A percentile compares a stretch with the other conserved stretches of the same genome.
phyloP scores from a whole-genome alignment of 169 alveolate species.

The Eimeria nieschulzi region DNA sequence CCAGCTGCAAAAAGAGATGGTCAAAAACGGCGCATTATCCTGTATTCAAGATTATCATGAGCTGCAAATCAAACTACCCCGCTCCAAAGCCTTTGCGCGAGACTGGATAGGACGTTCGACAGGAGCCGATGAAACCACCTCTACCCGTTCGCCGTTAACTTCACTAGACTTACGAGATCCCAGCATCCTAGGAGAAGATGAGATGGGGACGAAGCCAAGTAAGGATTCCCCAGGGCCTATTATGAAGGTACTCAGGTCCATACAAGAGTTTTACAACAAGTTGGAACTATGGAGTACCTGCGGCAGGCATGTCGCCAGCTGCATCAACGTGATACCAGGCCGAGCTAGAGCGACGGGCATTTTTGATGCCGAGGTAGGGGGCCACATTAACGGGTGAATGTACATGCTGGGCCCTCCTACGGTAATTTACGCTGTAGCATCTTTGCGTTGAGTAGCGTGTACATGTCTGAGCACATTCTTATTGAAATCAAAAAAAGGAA shows the following conservation, averaged over 20 bases:
- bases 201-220: not conserved
- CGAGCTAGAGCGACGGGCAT: not conserved
- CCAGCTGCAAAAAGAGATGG: not conserved
- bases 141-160: constrained; percentile 2
- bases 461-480: not conserved
- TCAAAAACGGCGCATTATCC: not conserved
- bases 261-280: not conserved
- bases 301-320: not conserved
- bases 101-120: not conserved
- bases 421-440: no score
- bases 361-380: constrained; percentile 5
- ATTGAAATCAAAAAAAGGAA: not conserved
- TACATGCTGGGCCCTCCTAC: no score
- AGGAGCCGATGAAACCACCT: not conserved
- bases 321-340: not conserved
- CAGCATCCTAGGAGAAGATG: not conserved
- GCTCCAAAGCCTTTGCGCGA: not conserved
- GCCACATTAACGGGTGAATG: no score
- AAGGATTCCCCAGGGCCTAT: not conserved
- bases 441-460: not conserved
- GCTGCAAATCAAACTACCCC: not conserved
- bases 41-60: not conserved
- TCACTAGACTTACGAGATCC: not conserved
- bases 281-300: not conserved
- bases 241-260: not conserved